Conservation (phyloP, 2,329 filamentous ascomycete species). For the Dothiorella sarmentorum region DNA sequence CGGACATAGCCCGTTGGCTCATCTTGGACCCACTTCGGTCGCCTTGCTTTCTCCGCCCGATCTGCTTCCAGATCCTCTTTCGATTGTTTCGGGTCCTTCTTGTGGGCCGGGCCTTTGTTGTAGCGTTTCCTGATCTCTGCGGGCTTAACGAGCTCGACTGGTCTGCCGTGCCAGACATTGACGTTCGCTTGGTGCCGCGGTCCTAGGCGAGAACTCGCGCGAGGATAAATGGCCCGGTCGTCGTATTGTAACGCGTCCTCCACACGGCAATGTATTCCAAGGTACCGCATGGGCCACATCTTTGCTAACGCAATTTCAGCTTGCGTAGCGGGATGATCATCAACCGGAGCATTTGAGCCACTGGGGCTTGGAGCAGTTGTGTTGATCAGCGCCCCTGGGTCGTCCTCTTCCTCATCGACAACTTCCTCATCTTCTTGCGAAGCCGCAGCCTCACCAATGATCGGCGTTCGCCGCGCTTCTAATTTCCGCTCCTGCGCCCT, state of each 20-base stretch:
- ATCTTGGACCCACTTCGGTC: constrained; percentile 91
- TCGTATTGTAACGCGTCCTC: constrained; percentile 97
- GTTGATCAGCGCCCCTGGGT: constrained; percentile 33
- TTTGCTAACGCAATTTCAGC: constrained; percentile 91
- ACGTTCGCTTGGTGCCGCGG: constrained; percentile 89
- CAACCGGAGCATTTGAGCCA: constrained; percentile 50
- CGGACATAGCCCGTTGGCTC: constrained; percentile 81
- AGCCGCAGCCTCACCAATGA: constrained; percentile 53
- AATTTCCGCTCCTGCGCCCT: constrained; percentile 91
- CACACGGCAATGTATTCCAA: constrained; percentile 91
- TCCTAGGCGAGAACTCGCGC: constrained; percentile 87
- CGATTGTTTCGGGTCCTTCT: constrained; percentile 71
- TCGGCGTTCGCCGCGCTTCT: constrained; percentile 83
- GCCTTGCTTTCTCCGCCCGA: constrained; percentile 71
- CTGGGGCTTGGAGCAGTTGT: constrained; percentile 49
- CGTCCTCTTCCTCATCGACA: constrained; percentile 69
- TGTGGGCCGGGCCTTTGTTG: constrained; percentile 58
- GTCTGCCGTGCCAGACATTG: constrained; percentile 76
- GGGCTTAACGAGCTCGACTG: constrained; percentile 87
- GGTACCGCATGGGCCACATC: constrained; percentile 92
- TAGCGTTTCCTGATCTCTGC: constrained; percentile 78
- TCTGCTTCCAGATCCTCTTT: constrained; percentile 86
- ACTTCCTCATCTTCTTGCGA: constrained; percentile 62
- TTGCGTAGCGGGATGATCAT: constrained; percentile 64
- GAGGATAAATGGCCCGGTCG: constrained; percentile 87